phyloP scores from a whole-genome alignment of 176 grass and related monocot genomes.

The Urochloa ruziziensis region DNA sequence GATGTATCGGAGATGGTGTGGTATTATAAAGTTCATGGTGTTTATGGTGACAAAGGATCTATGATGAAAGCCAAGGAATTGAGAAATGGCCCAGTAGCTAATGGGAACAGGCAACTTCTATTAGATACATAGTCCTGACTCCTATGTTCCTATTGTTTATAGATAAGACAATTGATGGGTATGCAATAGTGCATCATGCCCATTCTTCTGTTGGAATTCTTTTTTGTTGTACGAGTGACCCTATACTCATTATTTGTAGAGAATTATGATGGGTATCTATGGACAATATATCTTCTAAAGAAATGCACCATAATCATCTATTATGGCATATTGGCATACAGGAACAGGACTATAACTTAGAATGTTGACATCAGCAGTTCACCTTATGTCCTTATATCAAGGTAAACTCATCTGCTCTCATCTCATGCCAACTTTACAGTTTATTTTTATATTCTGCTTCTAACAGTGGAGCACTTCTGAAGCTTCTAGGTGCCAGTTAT shows the following conservation, averaged over 20 bases:
- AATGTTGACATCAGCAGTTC: neutral
- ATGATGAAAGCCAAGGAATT: slow-evolving; percentile 26
- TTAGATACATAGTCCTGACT: slow-evolving; percentile 51
- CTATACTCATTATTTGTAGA: neutral
- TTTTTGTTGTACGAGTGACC: slow-evolving; percentile 34
- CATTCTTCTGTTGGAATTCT: slow-evolving; percentile 1
- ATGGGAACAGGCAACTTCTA: slow-evolving; percentile 29
- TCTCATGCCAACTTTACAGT: neutral
- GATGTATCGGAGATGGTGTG: slow-evolving; percentile 70
- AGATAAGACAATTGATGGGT: slow-evolving; percentile 7
- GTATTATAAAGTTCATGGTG: slow-evolving; percentile 82
- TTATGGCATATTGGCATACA: too few relatives aligned
- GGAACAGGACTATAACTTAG: slow-evolving; percentile 12
- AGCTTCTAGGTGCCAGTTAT: neutral
- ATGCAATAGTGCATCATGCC: neutral
- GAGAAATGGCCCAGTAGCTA: slow-evolving; percentile 13
- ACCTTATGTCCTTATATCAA: slow-evolving; percentile 9
- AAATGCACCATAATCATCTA: neutral
- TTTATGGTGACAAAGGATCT: slow-evolving; percentile 58
- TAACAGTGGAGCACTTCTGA: slow-evolving; percentile 9
- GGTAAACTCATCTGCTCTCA: slow-evolving; percentile 24
- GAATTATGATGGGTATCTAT: slow-evolving; percentile 1
- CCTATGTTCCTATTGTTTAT: slow-evolving; percentile 3
- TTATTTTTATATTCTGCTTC: neutral
- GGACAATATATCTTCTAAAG: slow-evolving; percentile 3